Percentiles rank a stretch among this genome's conserved stretches.
These are phyloP conservation scores for Trichoderma afroharzianum DNA, from an alignment of 2,329 filamentous ascomycete genomes.

Conservation along the genomic window DNA sequence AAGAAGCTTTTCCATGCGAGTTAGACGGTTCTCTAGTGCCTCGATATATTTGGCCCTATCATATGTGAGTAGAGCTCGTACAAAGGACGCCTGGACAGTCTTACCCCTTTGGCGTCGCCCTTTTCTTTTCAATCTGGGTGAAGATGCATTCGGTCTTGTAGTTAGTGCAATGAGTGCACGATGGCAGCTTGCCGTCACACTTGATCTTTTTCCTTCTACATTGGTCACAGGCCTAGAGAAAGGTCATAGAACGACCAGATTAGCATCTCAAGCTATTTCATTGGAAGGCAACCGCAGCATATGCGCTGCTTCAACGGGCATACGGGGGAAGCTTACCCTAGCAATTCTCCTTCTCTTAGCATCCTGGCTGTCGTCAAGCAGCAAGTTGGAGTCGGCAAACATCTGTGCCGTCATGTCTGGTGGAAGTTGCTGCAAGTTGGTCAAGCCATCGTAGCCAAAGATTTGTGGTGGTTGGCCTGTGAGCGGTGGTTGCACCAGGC, in stretches of 20 bases:
- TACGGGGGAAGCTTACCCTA: constrained; percentile 55
- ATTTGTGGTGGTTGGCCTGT: constrained; percentile 67
- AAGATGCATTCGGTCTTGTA: constrained; percentile 98
- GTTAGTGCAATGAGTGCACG: constrained; percentile 93
- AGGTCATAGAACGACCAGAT: neutral
- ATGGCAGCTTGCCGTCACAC: constrained; percentile 92
- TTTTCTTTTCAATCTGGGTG: constrained; percentile 98
- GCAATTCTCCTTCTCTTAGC: constrained; percentile 87
- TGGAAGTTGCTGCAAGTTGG: constrained; percentile 50
- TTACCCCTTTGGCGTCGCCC: constrained; percentile 93
- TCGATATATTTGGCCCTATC: constrained; percentile 93
- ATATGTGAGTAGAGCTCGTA: constrained; percentile 21
- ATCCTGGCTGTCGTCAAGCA: constrained; percentile 68
- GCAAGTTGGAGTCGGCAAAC: constrained; percentile 53
- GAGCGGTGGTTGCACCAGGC: constrained; percentile 53
- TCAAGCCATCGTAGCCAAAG: constrained; percentile 61
- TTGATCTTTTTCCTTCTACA: constrained; percentile 97
- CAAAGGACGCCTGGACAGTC: constrained; percentile 24
- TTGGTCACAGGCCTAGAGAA: constrained; percentile 80
- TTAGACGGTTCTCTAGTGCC: constrained; percentile 87
- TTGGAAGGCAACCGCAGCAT: neutral
- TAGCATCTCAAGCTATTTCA: neutral
- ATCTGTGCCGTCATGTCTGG: constrained; percentile 58
- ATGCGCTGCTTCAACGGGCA: neutral
- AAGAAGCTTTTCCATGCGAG: constrained; percentile 91